Evolutionary conservation across 257 asterid genomes (phyloP), one percentile per base, ranked within the genome.

Genomic region (Paulownia fortunei): DNA sequence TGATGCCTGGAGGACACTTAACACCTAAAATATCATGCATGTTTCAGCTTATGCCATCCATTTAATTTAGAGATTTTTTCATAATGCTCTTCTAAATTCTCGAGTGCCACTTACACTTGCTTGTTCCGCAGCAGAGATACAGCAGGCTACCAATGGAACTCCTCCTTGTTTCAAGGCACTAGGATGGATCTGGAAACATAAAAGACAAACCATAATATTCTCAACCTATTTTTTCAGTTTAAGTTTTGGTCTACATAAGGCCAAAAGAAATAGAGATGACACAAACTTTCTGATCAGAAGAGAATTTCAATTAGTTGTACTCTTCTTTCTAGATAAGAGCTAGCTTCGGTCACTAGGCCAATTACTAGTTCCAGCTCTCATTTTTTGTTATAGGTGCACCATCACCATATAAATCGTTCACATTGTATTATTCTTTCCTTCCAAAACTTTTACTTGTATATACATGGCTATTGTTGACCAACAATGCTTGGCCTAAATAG

Each of bases 141-240:
- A 93, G 83, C 97, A 88, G 70, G 97, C 93, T 54, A 93, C 82
- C 82, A 95, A 81, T 30, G 98, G 97, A 77, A 72, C 67, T 83
- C 98, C 99, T 71, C 98, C 99, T 79, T 90, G 93, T 86, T 93
- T 90, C 84, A 86, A 80, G 63, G 97, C 96, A 83, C 99, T 81
- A 60, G 99, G 99, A 88, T 95, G 98, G 84, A 95, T 91, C 99
- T 95, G 87, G 70, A 81, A 77, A 66, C 72, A 69, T 46, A 63
- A 67, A 72, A 70, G 52, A 44, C 16, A 66, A 52, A 24, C 3
- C 11, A 30, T 34, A 7, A 69, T 44, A 15, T 76, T 62, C 18
- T 26, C 49, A 77, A 69, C 47, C 32, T 47, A 44, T n/a, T 15
- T 47, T 70, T 37, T 59, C 77, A 47, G 72, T 46, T 83, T 21